phyloP scores from a whole-genome alignment of 2,329 filamentous ascomycete species.

The Neopestalotiopsis rosae region DNA sequence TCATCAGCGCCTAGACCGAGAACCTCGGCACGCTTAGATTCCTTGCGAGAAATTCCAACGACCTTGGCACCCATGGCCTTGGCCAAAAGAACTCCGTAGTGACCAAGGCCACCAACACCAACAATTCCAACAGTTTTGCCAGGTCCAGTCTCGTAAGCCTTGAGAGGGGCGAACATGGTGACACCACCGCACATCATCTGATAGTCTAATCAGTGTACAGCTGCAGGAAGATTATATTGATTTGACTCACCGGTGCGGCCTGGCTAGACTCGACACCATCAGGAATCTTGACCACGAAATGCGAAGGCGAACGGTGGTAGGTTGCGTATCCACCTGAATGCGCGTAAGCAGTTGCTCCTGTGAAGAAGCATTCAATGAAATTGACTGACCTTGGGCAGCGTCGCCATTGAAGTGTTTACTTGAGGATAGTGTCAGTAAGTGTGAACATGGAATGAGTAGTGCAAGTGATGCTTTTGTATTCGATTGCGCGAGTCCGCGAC shows the following conservation, averaged over 20 bases:
- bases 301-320: conserved; percentile 25
- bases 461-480: too few relatives aligned
- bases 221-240: background rate
- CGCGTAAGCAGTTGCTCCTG: too few relatives aligned
- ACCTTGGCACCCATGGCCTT: conserved; percentile 66
- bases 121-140: conserved; percentile 69
- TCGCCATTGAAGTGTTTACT: conserved; percentile 47
- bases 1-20: conserved; percentile 54
- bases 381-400: conserved; percentile 51
- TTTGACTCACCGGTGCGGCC: conserved; percentile 47
- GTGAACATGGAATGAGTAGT: background rate
- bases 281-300: conserved; percentile 51
- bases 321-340: conserved; percentile 43
- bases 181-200: conserved; percentile 69
- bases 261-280: conserved; percentile 38
- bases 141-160: conserved; percentile 63
- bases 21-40: conserved; percentile 54
- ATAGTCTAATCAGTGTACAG: background rate
- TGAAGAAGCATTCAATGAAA: too few relatives aligned
- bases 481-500: too few relatives aligned
- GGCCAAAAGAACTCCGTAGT: conserved; percentile 69
- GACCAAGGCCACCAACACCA: conserved; percentile 67
- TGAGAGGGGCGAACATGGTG: conserved; percentile 65
- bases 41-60: conserved; percentile 56
- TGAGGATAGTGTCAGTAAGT: background rate